These are phyloP conservation scores for Picea sitchensis DNA, from an alignment of 75 land plant species.

Conservation along the genomic window DNA sequence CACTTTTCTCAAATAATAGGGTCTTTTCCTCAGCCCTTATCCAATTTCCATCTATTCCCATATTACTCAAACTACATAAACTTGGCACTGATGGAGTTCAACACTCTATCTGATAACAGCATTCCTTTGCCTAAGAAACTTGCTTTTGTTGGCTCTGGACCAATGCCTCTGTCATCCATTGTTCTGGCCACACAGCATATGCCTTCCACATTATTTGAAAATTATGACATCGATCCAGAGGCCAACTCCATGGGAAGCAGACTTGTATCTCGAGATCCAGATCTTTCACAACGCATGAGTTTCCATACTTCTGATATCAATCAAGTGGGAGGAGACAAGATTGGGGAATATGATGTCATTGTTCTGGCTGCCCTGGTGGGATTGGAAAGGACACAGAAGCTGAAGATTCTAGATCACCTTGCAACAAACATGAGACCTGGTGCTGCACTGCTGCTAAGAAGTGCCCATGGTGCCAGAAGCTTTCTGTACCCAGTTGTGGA, in stretches of 20 bases:
- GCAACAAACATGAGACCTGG: conserved; percentile 33
- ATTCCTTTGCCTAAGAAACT: conserved; percentile 19
- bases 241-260: conserved; percentile 29
- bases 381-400: conserved; percentile 22
- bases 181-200: conserved; percentile 31
- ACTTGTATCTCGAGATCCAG: conserved; percentile 20
- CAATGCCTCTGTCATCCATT: conserved; percentile 43
- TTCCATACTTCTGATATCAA: conserved; percentile 38
- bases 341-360: conserved; percentile 29
- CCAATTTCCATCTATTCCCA: conserved; percentile 34
- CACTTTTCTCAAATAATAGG: conserved; percentile 25
- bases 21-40: conserved; percentile 15
- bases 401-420: conserved; percentile 22
- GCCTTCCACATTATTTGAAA: conserved; percentile 24
- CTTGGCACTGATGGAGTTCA: conserved; percentile 24
- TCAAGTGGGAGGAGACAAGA: conserved; percentile 21
- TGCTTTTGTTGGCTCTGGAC: conserved; percentile 47
- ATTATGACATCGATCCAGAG: conserved; percentile 32
- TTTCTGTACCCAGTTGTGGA: conserved; percentile 49
- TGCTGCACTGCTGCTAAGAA: conserved; percentile 29
- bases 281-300: conserved; percentile 28
- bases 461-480: conserved; percentile 44
- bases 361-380: conserved; percentile 51
- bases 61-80: conserved; percentile 40
- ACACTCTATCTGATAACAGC: conserved; percentile 5